Evolutionary conservation across 768 basidiomycete genomes (phyloP).

Genomic region (Fibroporia radiculosa): DNA sequence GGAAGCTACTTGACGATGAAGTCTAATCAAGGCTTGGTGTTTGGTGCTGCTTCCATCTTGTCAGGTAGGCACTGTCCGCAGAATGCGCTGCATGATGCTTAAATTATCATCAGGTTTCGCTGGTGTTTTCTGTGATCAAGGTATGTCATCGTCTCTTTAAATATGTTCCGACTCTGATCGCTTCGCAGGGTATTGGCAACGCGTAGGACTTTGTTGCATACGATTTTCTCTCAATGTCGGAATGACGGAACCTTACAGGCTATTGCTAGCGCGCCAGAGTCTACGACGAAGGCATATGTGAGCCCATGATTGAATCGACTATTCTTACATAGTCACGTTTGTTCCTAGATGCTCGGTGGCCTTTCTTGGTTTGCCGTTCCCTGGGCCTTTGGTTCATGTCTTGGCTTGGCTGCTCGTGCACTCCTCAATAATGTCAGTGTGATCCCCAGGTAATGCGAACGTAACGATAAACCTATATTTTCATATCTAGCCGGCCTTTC

Average conservation of each 20-base stretch:
- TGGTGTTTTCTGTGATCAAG: conserved; percentile 45
- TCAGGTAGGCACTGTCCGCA: conserved; percentile 8
- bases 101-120: conserved; percentile 30
- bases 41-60: conserved; percentile 20
- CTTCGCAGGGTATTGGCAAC: conserved; percentile 44
- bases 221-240: not conserved
- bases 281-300: conserved; percentile 45
- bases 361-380: conserved; percentile 45
- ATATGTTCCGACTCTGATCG: conserved; percentile 1
- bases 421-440: conserved; percentile 20
- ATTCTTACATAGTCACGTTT: not conserved
- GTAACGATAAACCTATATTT: not conserved
- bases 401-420: conserved; percentile 30
- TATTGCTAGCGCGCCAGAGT: conserved; percentile 42
- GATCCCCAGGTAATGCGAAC: conserved; percentile 26
- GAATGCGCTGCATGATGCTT: conserved; percentile 23
- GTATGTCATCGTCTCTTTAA: conserved; percentile 15
- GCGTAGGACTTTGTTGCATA: conserved; percentile 21
- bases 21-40: conserved; percentile 27
- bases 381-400: conserved; percentile 34
- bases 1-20: conserved; percentile 54
- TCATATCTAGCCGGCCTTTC: conserved; percentile 36
- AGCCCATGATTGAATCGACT: conserved; percentile 7
- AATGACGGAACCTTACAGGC: conserved; percentile 24
- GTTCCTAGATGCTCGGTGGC: conserved; percentile 43